Conservation (phyloP, 1,284 basidiomycete genomes). For the Mycosarcoma maydis region DNA sequence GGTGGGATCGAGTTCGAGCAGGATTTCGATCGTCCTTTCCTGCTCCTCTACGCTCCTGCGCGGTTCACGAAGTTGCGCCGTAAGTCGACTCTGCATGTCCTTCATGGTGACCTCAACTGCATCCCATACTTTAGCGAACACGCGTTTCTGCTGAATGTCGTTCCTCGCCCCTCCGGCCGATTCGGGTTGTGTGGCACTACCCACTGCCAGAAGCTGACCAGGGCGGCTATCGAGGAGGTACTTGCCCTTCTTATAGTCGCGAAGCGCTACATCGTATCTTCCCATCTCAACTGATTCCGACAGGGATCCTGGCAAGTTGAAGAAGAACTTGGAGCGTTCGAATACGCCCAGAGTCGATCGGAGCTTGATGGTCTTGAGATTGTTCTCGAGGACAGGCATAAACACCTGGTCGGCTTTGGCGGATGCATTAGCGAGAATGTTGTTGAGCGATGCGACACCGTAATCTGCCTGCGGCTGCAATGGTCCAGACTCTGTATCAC, state of each 20-base stretch:
- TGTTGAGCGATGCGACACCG: slow-evolving; percentile 81
- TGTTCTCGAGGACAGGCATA: slow-evolving; percentile 93
- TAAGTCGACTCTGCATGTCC: slow-evolving; percentile 84
- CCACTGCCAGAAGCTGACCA: slow-evolving; percentile 75
- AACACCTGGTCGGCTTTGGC: slow-evolving; percentile 95
- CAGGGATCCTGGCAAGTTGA: slow-evolving; percentile 93
- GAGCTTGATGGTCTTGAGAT: slow-evolving; percentile 91
- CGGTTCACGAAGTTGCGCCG: slow-evolving; percentile 81
- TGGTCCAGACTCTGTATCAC: slow-evolving; percentile 75
- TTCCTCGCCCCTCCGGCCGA: slow-evolving; percentile 27
- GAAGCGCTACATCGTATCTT: slow-evolving; percentile 88
- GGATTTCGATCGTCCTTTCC: slow-evolving; percentile 90
- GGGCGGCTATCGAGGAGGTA: slow-evolving; percentile 87
- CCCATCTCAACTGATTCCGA: slow-evolving; percentile 80
- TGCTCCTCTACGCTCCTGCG: slow-evolving; percentile 87
- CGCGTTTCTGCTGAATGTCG: slow-evolving; percentile 76
- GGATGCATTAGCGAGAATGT: slow-evolving; percentile 72
- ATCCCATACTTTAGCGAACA: slow-evolving; percentile 95
- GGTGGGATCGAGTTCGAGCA: slow-evolving; percentile 61
- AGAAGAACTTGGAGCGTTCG: slow-evolving; percentile 96
- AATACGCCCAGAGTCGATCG: slow-evolving; percentile 93
- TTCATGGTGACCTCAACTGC: slow-evolving; percentile 94
- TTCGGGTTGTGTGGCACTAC: slow-evolving; percentile 66
- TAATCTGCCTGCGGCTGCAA: slow-evolving; percentile 81
- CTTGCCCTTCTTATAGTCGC: slow-evolving; percentile 97